Evolutionary conservation across 2,329 filamentous ascomycete genomes (phyloP).

Genomic region (Cadophora malorum): DNA sequence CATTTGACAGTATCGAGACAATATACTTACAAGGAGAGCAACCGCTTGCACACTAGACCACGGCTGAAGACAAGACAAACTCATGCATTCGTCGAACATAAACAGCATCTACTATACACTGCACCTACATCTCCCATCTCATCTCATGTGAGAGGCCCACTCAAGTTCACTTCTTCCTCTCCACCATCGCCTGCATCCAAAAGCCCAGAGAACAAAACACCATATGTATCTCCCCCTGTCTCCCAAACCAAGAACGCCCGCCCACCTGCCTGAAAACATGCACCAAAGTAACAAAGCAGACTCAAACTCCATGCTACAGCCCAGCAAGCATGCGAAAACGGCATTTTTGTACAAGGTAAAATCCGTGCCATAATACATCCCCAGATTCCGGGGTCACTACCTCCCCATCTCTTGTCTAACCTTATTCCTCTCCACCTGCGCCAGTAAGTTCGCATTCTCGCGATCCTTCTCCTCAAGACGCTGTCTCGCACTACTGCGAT

Average conservation of each 20-base stretch:
- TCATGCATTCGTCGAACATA: constrained; percentile 8
- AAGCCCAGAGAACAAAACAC: not conserved
- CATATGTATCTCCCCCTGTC: not conserved
- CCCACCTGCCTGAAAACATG: not conserved
- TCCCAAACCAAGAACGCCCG: not conserved
- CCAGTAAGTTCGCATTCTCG: constrained; percentile 74
- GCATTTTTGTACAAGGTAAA: not conserved
- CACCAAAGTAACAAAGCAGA: not conserved
- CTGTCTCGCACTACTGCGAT: constrained; percentile 82
- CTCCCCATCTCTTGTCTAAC: constrained; percentile 32
- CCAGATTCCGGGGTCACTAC: not conserved
- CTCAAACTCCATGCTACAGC: constrained; percentile 10
- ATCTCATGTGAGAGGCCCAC: not conserved
- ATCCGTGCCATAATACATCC: not conserved
- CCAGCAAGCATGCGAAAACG: not conserved
- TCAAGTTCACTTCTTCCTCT: not conserved
- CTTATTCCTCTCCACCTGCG: constrained; percentile 57
- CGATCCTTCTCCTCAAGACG: constrained; percentile 77
- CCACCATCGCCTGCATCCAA: not conserved
- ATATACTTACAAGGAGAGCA: too few species aligned
- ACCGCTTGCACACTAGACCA: too few species aligned
- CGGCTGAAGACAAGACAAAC: not conserved
- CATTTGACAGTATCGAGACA: too few species aligned
- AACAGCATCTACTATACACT: not conserved
- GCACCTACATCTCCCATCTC: not conserved